These are phyloP conservation scores for Fragaria ananassa DNA, from an alignment of 306 rosid species.

Conservation along the genomic window DNA sequence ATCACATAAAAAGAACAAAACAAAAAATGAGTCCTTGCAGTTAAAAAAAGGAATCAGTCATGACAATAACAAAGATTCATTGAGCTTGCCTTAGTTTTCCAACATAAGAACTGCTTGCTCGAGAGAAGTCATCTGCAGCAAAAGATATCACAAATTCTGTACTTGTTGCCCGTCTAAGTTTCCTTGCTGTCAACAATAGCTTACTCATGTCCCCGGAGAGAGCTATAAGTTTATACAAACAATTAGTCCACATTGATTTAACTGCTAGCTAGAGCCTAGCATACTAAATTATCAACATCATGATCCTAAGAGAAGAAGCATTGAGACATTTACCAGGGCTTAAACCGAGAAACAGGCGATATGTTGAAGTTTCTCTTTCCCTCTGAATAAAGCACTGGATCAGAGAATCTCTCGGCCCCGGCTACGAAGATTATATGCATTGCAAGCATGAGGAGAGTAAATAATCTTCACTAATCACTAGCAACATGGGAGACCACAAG, in stretches of 20 bases:
- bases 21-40: background rate
- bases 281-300: background rate
- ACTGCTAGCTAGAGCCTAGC: background rate
- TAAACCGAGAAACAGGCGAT: constrained; percentile 73
- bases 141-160: constrained; percentile 74
- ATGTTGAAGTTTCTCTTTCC: constrained; percentile 75
- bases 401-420: constrained; percentile 78
- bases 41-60: constrained; percentile 12
- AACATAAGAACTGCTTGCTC: constrained; percentile 50
- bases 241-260: background rate
- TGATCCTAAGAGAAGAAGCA: constrained; percentile 11
- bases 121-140: constrained; percentile 70
- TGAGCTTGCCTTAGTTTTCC: constrained; percentile 73
- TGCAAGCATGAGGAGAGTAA: background rate
- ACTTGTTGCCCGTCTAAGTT: constrained; percentile 67
- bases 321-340: constrained; percentile 69
- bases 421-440: constrained; percentile 34
- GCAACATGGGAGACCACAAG: background rate
- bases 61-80: background rate
- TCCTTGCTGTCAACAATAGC: constrained; percentile 74
- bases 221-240: constrained; percentile 38
- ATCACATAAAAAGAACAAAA: background rate
- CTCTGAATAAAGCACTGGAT: constrained; percentile 90
- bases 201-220: constrained; percentile 77
- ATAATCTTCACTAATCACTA: constrained; percentile 1